These are phyloP conservation scores for Suhomyces xylopsoci DNA, from an alignment of 805 yeast genomes.

Conservation along the genomic window DNA sequence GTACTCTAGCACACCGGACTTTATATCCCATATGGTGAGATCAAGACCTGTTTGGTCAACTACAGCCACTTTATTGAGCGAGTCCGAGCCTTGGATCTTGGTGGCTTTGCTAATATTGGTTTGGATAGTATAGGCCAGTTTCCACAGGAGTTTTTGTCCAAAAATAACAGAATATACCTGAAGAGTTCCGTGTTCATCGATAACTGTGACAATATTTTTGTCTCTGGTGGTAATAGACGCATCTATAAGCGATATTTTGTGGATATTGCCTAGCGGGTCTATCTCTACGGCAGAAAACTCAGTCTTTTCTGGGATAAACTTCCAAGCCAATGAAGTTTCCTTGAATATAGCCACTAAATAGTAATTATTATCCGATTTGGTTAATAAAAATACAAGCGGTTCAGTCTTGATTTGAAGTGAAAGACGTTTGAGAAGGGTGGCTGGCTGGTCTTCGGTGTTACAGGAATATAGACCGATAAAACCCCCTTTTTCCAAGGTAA, in stretches of 20 bases:
- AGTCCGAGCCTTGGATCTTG: conserved; percentile 67
- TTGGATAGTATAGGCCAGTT: conserved; percentile 43
- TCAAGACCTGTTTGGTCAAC: conserved; percentile 51
- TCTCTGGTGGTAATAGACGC: conserved; percentile 12
- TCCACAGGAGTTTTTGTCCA: conserved; percentile 48
- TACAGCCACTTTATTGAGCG: conserved; percentile 67
- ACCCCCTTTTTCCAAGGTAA: conserved; percentile 30
- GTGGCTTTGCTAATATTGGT: conserved; percentile 56
- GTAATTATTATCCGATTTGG: conserved; percentile 15
- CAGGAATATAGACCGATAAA: conserved; percentile 63
- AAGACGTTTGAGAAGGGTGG: conserved; percentile 18
- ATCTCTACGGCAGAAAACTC: not conserved
- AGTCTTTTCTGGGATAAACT: conserved; percentile 3
- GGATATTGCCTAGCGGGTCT: conserved; percentile 34
- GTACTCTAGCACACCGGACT: conserved; percentile 64
- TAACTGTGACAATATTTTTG: conserved; percentile 49
- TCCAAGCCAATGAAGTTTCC: conserved; percentile 42
- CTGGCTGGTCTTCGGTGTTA: conserved; percentile 34
- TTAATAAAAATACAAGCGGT: conserved; percentile 25
- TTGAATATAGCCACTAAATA: conserved; percentile 52
- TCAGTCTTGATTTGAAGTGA: conserved; percentile 11
- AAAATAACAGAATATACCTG: conserved; percentile 19
- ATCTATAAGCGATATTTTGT: conserved; percentile 57
- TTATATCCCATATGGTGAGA: conserved; percentile 78
- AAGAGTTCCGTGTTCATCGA: conserved; percentile 42